These are phyloP conservation scores for Alternaria gaisen DNA, from an alignment of 2,329 filamentous ascomycete species.

Conservation along the genomic window DNA sequence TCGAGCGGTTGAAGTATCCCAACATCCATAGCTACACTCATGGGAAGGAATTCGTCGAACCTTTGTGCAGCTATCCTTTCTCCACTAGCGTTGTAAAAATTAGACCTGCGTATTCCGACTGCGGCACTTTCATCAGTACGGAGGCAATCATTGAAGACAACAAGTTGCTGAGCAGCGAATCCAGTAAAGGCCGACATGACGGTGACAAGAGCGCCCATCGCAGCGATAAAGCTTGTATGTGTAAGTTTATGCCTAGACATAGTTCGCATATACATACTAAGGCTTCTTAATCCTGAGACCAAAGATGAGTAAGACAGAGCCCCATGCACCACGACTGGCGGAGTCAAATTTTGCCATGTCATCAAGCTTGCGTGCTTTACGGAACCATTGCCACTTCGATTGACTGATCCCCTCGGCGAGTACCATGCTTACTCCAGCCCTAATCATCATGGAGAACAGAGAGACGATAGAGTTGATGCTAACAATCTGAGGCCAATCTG, in stretches of 20 bases:
- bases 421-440: slow-evolving; percentile 13
- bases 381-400: slow-evolving; percentile 24
- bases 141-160: slow-evolving; percentile 7
- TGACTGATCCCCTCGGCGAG: slow-evolving; percentile 27
- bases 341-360: slow-evolving; percentile 20
- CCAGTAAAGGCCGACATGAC: slow-evolving; percentile 13
- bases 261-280: too few species aligned
- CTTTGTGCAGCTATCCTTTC: background rate
- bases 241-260: background rate
- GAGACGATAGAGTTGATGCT: slow-evolving; percentile 21
- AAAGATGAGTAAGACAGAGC: slow-evolving; percentile 11
- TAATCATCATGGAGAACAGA: slow-evolving; percentile 17
- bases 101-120: too few species aligned
- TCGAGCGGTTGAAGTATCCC: slow-evolving; percentile 12
- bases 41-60: slow-evolving; percentile 4
- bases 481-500: slow-evolving; percentile 20
- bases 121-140: too few species aligned
- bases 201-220: slow-evolving; percentile 15
- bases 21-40: slow-evolving; percentile 15
- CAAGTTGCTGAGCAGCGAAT: slow-evolving; percentile 19
- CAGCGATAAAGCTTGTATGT: slow-evolving; percentile 12
- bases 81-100: too few species aligned
- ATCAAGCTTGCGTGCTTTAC: slow-evolving; percentile 5
- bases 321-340: slow-evolving; percentile 24
- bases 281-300: background rate